Percentiles rank a stretch among this genome's conserved stretches.
Evolutionary conservation across 441 rosid genomes (phyloP).

Genomic region (Adansonia gregorii): DNA sequence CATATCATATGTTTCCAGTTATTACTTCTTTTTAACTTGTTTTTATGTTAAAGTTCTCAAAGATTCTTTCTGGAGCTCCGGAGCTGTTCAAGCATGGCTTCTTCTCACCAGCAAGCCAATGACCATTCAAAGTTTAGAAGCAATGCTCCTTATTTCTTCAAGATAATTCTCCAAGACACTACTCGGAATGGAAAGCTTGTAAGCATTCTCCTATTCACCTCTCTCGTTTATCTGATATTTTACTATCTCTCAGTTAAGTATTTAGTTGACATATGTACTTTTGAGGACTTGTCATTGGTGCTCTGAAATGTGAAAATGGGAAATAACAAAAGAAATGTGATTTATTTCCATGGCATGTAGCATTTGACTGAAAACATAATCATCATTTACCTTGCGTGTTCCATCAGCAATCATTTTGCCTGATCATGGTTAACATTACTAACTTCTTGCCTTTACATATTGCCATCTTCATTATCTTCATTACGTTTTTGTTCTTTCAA

Average conservation of each 20-base stretch:
- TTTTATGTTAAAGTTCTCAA: not conserved
- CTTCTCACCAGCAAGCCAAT: slow-evolving; percentile 10
- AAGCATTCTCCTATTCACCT: not conserved
- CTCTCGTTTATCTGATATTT: slow-evolving; percentile 2
- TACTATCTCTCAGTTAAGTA: not conserved
- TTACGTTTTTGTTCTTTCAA: not conserved
- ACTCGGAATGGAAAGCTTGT: slow-evolving; percentile 15
- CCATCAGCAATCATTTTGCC: not conserved
- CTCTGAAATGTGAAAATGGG: not conserved
- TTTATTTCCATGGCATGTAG: not conserved
- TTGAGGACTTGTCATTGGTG: not conserved
- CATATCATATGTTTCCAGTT: not conserved
- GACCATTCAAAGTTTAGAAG: not conserved
- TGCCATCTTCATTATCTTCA: too few relatives aligned
- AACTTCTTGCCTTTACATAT: not conserved
- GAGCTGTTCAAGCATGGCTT: slow-evolving; percentile 3
- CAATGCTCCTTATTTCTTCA: slow-evolving; percentile 2
- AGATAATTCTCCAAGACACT: not conserved
- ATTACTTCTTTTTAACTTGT: not conserved
- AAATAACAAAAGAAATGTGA: not conserved
- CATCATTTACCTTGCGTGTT: not conserved
- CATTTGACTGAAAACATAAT: not conserved
- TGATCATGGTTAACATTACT: not conserved
- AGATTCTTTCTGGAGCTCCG: not conserved
- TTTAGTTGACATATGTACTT: not conserved